Evolutionary conservation across 352 stramenopile genomes (phyloP), one percentile per base, ranked within the genome.

Genomic region (Phytophthora rubi): DNA sequence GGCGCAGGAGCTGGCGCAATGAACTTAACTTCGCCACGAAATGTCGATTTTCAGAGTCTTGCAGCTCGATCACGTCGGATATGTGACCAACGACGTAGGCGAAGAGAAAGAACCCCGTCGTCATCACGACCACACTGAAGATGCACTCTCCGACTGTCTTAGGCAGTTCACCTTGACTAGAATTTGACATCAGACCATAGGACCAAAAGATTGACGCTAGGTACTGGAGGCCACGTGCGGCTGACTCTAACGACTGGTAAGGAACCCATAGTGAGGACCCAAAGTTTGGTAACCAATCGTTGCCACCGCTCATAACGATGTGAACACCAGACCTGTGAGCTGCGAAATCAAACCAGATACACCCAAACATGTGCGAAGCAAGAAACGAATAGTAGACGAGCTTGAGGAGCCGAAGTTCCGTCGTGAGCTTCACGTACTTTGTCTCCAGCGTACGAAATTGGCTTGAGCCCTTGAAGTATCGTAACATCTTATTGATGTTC

Each of bases 61-160:
- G 67, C 4, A 89, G 62, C 65, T 85, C 75, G 15, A 87, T 87
- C 6, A 89, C 73, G 51, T 90, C 82, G 12, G 77, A 72, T 53
- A 89, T 82, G 53, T 89, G 86, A 8, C 82, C 82, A 30, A 90
- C 70, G 3, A 90, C 78, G 54, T 89, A 89, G 0, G 80, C 80
- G 37, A 91, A 83, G 3, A 89, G 64, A 32, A 90, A 90, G 35
- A 91, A 86, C 0, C 83, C 83, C 8, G 65, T 65, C 26, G 83
- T 91, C 79, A 90, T 89, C 6, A 79, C 83, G 3, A 77, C 21
- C 8, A 89, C 74, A 58, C 76, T 89, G 53, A 91, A 91, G 4
- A 91, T 52, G 28, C 75, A 86, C 44, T 91, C 77, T 3, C 68
- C 59, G 0, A 78, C 73, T 0, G 76, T 81, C 62, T 86, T 83